Conservation (phyloP, 2,329 filamentous ascomycete genomes). For the Calonectria leucothoes region DNA sequence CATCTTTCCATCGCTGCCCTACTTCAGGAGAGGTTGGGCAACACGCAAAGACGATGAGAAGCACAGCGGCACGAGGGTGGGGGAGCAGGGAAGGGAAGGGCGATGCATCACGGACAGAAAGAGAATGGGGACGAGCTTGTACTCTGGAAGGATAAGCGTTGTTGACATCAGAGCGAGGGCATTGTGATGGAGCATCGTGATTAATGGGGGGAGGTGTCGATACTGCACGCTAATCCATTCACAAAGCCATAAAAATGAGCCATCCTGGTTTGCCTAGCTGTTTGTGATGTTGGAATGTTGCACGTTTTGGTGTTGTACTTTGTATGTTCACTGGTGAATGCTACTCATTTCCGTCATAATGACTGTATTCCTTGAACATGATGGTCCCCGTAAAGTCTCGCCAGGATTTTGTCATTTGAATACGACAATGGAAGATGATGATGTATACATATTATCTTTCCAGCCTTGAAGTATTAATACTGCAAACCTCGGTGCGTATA, state of each 20-base stretch:
- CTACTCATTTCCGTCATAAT: background rate
- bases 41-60: slow-evolving; percentile 12
- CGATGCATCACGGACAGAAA: slow-evolving; percentile 25
- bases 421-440: no score
- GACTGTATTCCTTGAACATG: background rate
- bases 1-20: background rate
- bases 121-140: slow-evolving; percentile 35
- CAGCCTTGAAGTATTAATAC: slow-evolving; percentile 10
- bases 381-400: no score
- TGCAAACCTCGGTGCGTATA: slow-evolving; percentile 23
- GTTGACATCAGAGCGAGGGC: slow-evolving; percentile 30
- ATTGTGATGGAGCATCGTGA: slow-evolving; percentile 38
- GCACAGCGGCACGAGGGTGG: slow-evolving; percentile 1
- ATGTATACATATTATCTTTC: background rate
- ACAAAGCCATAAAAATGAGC: slow-evolving; percentile 30
- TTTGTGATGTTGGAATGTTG: background rate
- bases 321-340: background rate
- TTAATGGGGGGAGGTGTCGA: slow-evolving; percentile 37
- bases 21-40: background rate
- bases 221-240: slow-evolving; percentile 36
- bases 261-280: background rate
- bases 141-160: slow-evolving; percentile 44
- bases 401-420: no score
- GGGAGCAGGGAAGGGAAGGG: no score
- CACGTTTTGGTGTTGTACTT: background rate